These are phyloP conservation scores for Hypoxylon fuscum DNA, from an alignment of 495 filamentous ascomycete genomes.

Conservation along the genomic window DNA sequence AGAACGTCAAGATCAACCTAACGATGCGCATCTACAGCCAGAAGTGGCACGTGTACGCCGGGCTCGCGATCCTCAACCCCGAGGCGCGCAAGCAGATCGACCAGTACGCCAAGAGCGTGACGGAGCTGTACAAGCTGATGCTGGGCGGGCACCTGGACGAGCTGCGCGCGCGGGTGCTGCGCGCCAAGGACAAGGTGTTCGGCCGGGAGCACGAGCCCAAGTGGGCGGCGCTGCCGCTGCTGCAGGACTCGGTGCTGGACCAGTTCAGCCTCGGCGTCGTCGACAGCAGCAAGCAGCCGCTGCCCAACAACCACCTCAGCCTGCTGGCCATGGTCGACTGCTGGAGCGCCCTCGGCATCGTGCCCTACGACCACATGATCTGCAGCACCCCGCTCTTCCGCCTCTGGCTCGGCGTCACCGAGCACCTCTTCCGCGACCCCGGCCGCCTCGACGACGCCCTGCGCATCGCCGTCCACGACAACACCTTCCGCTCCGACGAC, in stretches of 20 bases:
- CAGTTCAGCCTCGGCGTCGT: constrained; percentile 78
- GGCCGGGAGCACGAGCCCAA: constrained; percentile 54
- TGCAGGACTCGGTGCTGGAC: constrained; percentile 86
- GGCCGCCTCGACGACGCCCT: constrained; percentile 86
- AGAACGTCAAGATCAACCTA: constrained; percentile 99
- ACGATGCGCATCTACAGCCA: constrained; percentile 96
- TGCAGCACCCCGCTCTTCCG: constrained; percentile 99
- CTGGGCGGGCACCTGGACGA: constrained; percentile 82
- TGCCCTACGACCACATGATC: constrained; percentile 99
- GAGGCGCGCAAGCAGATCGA: constrained; percentile 89
- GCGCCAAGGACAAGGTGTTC: constrained; percentile 84
- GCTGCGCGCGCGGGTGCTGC: constrained; percentile 79
- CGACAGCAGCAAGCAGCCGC: constrained; percentile 52
- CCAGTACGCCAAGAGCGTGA: constrained; percentile 92
- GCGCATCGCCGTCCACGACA: constrained; percentile 84
- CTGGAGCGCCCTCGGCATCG: constrained; percentile 91
- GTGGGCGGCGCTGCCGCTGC: constrained; percentile 70
- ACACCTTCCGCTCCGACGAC: constrained; percentile 88
- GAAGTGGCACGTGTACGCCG: constrained; percentile 99
- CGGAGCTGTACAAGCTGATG: constrained; percentile 96
- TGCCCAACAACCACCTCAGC: constrained; percentile 90
- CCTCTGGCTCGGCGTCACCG: constrained; percentile 95
- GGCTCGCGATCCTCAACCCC: constrained; percentile 94
- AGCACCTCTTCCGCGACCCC: constrained; percentile 91
- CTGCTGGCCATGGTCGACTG: constrained; percentile 99